phyloP scores from a whole-genome alignment of 208 protist species.

The Zelonia costaricensis region DNA sequence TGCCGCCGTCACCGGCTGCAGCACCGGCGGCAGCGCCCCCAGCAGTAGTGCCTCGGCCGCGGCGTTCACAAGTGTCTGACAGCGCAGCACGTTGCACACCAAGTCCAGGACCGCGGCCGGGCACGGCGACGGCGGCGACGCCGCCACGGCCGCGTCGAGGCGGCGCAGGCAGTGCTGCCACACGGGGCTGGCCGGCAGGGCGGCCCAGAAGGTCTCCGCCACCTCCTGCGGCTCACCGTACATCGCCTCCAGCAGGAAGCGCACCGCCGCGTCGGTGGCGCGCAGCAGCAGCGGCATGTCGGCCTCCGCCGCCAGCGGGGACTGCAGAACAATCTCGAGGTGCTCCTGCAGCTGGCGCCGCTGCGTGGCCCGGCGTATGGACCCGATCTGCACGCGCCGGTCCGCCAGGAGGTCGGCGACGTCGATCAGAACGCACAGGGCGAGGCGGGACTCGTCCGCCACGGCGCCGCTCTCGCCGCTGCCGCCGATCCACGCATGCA shows the following conservation, averaged over 20 bases:
- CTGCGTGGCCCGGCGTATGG: slow-evolving; percentile 62
- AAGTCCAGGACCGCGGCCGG: slow-evolving; percentile 21
- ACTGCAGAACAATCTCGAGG: slow-evolving; percentile 36
- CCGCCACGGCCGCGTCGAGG: slow-evolving; percentile 13
- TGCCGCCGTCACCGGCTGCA: slow-evolving; percentile 13
- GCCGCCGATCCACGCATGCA: slow-evolving; percentile 13
- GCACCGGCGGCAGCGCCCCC: slow-evolving; percentile 34
- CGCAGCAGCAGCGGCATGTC: slow-evolving; percentile 36
- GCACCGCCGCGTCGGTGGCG: slow-evolving; percentile 33
- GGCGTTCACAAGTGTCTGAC: slow-evolving; percentile 48
- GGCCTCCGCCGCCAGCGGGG: slow-evolving; percentile 4
- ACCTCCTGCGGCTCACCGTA: slow-evolving; percentile 58
- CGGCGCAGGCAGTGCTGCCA: slow-evolving; percentile 46
- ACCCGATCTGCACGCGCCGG: slow-evolving; percentile 52
- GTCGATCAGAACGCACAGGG: slow-evolving; percentile 35
- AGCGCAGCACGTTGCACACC: slow-evolving; percentile 55
- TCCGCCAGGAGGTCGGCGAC: slow-evolving; percentile 64
- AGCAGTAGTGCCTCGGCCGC: slow-evolving; percentile 42
- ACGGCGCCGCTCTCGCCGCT: neutral
- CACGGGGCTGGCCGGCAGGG: slow-evolving; percentile 41
- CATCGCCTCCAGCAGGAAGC: slow-evolving; percentile 52
- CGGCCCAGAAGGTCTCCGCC: slow-evolving; percentile 50
- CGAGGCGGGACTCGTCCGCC: slow-evolving; percentile 5
- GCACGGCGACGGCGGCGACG: neutral
- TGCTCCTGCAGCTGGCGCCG: slow-evolving; percentile 50